These are phyloP conservation scores for Podospora pseudopauciseta DNA, from an alignment of 495 filamentous ascomycete species.

Conservation along the genomic window DNA sequence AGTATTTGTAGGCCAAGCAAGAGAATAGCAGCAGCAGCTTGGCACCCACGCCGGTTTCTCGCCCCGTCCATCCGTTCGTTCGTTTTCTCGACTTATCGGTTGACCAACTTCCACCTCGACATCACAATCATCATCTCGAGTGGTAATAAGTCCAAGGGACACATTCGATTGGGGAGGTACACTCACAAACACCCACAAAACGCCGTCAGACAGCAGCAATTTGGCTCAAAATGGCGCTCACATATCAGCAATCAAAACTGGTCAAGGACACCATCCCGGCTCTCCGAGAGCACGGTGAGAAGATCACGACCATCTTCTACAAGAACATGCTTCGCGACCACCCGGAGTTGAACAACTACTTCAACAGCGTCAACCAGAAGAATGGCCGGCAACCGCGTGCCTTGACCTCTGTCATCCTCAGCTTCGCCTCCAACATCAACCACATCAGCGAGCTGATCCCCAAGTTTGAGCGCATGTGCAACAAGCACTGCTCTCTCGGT, in stretches of 20 bases:
- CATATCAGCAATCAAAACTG: conserved; percentile 39
- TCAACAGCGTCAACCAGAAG: conserved; percentile 66
- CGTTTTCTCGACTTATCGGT: background rate
- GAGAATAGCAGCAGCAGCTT: background rate
- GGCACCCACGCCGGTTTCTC: conserved; percentile 7
- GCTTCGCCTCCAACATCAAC: conserved; percentile 68
- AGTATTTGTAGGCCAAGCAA: background rate
- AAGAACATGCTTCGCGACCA: conserved; percentile 60
- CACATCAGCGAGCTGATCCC: conserved; percentile 60
- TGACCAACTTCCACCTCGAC: background rate
- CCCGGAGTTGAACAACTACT: conserved; percentile 62
- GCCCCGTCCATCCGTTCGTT: conserved; percentile 6
- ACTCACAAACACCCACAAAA: background rate
- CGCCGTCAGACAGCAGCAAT: background rate
- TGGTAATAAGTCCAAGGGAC: background rate
- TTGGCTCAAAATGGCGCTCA: conserved; percentile 38
- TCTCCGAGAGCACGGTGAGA: conserved; percentile 59
- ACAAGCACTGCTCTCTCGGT: conserved; percentile 70
- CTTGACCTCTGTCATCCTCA: conserved; percentile 61
- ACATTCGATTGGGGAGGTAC: background rate
- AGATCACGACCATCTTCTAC: conserved; percentile 67
- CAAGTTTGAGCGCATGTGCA: conserved; percentile 65
- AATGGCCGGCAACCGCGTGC: conserved; percentile 65
- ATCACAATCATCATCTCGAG: background rate
- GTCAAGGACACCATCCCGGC: conserved; percentile 46